Base-by-base conservation (phyloP, 176 grass and related monocot genomes). In the Saccharum spontaneum region DNA sequence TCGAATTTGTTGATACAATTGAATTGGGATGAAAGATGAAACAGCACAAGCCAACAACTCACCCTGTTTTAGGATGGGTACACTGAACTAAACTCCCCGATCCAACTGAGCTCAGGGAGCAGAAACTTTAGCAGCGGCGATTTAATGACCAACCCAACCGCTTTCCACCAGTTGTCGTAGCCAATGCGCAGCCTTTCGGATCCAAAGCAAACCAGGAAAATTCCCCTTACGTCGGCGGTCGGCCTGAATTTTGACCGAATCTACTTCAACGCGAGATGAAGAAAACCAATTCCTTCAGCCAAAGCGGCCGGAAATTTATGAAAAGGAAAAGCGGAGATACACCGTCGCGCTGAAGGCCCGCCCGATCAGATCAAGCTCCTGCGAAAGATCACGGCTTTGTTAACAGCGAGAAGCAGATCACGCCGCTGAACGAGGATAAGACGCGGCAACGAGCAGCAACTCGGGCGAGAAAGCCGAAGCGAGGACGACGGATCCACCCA, bases 231-330 rank as follows among this genome's bases (percentile, higher is more conserved):
- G 74, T 41, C 24, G 12, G 66, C 8, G 79, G 83, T 48, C 23
- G 22, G 67, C 3, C 26, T 57, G 36, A 10, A 10, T 61, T 74
- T 78, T 22, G 84, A 90, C 79, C 84, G 79, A 83, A 75, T 79
- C 75, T 24, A 80, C 57, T 44, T 41, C 75, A 66, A 82, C 22
- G 2, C 24, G 55, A 63, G 14, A 8, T 1, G 78, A 17, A 60
- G 43, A 48, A 3, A 44, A 34, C 48, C 60, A 43, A 61, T 43
- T 86, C 20, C 36, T 38, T 22, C 28, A 70, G 84, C 69, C 88
- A 73, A 90, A 46, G 22, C 13, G 18, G 7, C 39, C 0, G 10
- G 0, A 12, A 62, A 65, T 15, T 20, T 9, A 2, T 7, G 3
- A 12, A 15, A 65, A 24, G 33, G 65, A 45, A 28, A 62, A 1